phyloP scores from a whole-genome alignment of 2,329 filamentous ascomycete species.

The Colletotrichum caudatum region DNA sequence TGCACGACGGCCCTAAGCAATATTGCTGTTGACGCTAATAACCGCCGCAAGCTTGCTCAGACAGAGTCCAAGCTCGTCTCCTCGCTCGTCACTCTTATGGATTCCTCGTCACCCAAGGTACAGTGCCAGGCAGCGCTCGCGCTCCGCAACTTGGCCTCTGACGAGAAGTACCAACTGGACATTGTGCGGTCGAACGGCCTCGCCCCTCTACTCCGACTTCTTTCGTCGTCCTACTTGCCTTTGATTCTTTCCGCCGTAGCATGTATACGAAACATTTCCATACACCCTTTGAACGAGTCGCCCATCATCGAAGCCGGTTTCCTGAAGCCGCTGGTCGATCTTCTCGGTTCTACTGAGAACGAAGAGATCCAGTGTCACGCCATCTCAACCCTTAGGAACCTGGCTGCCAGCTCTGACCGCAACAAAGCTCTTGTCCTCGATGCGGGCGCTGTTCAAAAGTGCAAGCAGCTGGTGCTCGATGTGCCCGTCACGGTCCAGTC shows the following conservation, averaged over 20 bases:
- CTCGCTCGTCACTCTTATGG: conserved; percentile 95
- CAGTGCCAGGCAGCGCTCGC: conserved; percentile 97
- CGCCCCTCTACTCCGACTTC: conserved; percentile 84
- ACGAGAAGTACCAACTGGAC: conserved; percentile 98
- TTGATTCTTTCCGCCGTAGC: conserved; percentile 96
- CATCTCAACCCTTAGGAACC: conserved; percentile 94
- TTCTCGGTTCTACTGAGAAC: conserved; percentile 94
- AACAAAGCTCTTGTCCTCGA: conserved; percentile 99
- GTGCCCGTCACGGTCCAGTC: conserved; percentile 96
- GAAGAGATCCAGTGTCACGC: conserved; percentile 99
- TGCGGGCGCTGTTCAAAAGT: conserved; percentile 97
- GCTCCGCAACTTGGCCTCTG: conserved; percentile 93
- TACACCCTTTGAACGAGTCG: conserved; percentile 96
- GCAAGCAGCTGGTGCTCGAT: conserved; percentile 94
- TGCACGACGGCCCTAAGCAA: conserved; percentile 99
- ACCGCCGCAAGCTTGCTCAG: conserved; percentile 90
- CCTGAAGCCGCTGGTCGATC: conserved; percentile 90
- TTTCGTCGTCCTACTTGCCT: conserved; percentile 95
- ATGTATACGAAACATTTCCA: conserved; percentile 98
- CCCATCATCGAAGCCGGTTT: conserved; percentile 99
- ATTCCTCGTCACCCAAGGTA: conserved; percentile 95
- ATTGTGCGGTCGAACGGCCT: conserved; percentile 93
- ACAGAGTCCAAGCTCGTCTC: conserved; percentile 93
- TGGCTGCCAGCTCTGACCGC: conserved; percentile 95
- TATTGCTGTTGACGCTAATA: conserved; percentile 93